Base-by-base conservation (phyloP, 148 eudicot species). In the Persicaria tinctoria region DNA sequence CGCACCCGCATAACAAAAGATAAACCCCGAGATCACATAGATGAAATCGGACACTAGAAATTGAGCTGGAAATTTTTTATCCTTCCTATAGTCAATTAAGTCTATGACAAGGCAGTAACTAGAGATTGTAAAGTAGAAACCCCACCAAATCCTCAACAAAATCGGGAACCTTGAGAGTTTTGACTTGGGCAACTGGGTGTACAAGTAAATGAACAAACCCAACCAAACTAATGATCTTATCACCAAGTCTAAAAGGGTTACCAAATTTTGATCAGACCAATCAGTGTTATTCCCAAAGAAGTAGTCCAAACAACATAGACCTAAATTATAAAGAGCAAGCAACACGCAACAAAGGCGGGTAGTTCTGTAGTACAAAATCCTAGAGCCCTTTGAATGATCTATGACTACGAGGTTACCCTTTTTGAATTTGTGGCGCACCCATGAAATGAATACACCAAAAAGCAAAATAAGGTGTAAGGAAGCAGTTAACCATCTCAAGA, bases 111-210 rank as follows among this genome's bases (percentile, higher is more conserved):
- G 78, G 74, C 83, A 88, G 81, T 85, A 89, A 76, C 84, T 76
- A 70, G 89, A 89, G 3, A 85, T 51, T 12, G 49, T 68, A 62
- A 91, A 80, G 83, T 87, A 91, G 69, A 83, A 48, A 10, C 79
- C 85, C 91, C 90, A 93, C 97, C 92, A 93, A 44, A 88, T 57
- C 79, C 87, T 93, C 74, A 93, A 74, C 13, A 82, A 72, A 48
- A 86, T 5, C 8, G 94, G 92, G 64, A 88, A 86, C 53, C 78
- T 85, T 18, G 74, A 70, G 51, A 79, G 83, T 76, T 74, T 66
- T 32, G 79, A 77, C 8, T 75, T 74, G 57, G 54, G 45, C 60
- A 79, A 75, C 51, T 81, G 83, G 18, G 66, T 66, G 50, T 80
- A 74, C 79, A 87, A 73, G 51, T 82, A 86, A 78, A 84, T 77